phyloP scores from a whole-genome alignment of 208 protist genomes.

The Naegleria lovaniensis region DNA sequence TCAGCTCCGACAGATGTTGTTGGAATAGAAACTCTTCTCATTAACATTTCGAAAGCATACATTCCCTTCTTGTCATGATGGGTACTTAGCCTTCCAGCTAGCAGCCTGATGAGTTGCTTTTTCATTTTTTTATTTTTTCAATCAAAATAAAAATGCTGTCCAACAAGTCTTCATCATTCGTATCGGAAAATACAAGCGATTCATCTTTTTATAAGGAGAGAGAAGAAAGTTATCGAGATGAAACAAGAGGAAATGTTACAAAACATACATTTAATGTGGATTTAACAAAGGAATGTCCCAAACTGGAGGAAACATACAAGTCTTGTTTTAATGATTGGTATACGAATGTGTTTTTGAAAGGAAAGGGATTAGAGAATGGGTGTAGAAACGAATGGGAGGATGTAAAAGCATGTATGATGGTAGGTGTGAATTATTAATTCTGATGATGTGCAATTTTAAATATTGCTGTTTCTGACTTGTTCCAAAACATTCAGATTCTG shows the following conservation, averaged over 20 bases:
- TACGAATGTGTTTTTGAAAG: background rate
- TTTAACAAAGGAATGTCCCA: background rate
- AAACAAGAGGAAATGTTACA: background rate
- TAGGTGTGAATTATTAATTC: background rate
- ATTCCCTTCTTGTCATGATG: too few species aligned
- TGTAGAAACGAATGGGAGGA: background rate
- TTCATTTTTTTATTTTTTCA: too few species aligned
- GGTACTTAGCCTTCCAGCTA: too few species aligned
- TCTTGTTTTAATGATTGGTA: background rate
- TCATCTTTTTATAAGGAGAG: background rate
- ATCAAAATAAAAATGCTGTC: too few species aligned
- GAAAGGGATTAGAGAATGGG: background rate
- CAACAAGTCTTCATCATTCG: too few species aligned
- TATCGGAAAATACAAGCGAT: background rate
- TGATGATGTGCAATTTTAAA: background rate
- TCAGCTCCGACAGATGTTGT: too few species aligned
- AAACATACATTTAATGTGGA: background rate
- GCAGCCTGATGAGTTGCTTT: too few species aligned
- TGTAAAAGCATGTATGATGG: background rate
- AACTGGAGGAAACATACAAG: background rate
- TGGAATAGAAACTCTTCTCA: too few species aligned
- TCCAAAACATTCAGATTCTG: background rate
- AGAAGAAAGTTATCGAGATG: background rate
- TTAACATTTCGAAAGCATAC: too few species aligned
- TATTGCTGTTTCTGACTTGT: too few species aligned